A percentile compares a stretch with the other conserved stretches of the same genome.
phyloP scores from a whole-genome alignment of 345 rosid species.

The Eucalyptus sideroxylon region DNA sequence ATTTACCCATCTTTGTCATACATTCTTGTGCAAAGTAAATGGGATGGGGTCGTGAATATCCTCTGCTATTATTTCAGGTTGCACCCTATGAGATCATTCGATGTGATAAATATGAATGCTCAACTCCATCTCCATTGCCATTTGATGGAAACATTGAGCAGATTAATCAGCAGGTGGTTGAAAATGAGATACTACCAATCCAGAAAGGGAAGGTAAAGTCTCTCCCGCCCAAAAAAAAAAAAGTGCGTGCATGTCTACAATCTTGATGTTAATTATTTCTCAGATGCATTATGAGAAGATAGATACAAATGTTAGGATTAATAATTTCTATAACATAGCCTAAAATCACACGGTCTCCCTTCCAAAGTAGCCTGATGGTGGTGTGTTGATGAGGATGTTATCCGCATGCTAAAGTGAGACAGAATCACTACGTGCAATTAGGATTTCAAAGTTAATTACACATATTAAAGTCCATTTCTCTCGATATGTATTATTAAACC shows the following conservation, averaged over 20 bases:
- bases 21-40: neutral
- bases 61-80: conserved; percentile 39
- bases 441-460: neutral
- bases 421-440: neutral
- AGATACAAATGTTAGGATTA: neutral
- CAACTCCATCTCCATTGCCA: conserved; percentile 11
- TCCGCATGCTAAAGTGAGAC: neutral
- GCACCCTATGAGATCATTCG: conserved; percentile 64
- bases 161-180: conserved; percentile 24
- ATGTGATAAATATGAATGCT: conserved; percentile 48
- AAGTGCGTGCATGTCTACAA: neutral
- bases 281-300: neutral
- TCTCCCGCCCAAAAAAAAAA: neutral
- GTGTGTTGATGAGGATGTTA: neutral
- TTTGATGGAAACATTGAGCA: conserved; percentile 34
- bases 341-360: neutral
- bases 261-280: neutral
- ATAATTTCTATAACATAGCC: neutral
- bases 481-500: neutral
- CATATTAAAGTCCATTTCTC: neutral
- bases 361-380: neutral
- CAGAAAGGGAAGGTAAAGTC: conserved; percentile 41
- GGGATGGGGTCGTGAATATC: neutral
- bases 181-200: conserved; percentile 15
- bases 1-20: neutral